Evolutionary conservation across 2,329 filamentous ascomycete genomes (phyloP).

Genomic region (Blastomyces gilchristii): DNA sequence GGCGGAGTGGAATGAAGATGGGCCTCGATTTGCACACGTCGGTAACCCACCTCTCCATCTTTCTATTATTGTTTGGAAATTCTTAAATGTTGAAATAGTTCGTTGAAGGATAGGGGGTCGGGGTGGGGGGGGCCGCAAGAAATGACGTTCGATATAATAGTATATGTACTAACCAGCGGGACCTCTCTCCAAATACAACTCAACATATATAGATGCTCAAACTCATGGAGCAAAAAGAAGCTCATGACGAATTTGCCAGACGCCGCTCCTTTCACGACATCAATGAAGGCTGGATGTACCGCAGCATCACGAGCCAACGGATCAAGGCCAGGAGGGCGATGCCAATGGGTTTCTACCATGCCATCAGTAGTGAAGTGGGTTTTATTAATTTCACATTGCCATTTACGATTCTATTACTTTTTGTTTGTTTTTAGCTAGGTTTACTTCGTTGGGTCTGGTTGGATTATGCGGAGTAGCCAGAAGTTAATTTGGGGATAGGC

Average conservation of each 20-base stretch:
- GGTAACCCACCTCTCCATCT: slow-evolving; percentile 12
- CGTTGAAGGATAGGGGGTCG: neutral
- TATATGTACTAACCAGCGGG: no score
- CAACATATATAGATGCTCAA: slow-evolving; percentile 20
- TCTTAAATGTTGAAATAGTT: neutral
- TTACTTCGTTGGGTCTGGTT: neutral
- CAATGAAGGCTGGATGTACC: slow-evolving; percentile 27
- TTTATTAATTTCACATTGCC: neutral
- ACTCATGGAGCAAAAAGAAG: slow-evolving; percentile 26
- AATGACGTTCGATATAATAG: no score
- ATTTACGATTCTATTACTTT: neutral
- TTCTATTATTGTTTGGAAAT: neutral
- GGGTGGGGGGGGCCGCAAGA: no score
- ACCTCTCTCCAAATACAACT: no score
- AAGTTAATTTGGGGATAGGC: neutral
- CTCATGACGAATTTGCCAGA: slow-evolving; percentile 24
- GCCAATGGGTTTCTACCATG: neutral
- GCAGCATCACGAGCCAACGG: slow-evolving; percentile 7
- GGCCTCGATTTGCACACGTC: slow-evolving; percentile 28
- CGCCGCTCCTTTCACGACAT: slow-evolving; percentile 25
- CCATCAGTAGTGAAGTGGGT: neutral
- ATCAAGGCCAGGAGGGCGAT: neutral
- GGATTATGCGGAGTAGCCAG: neutral
- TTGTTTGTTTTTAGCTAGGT: no score
- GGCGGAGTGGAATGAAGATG: slow-evolving; percentile 25